A percentile compares a stretch with the other conserved stretches of the same genome.
These are phyloP conservation scores for Afroboletus lepidellus DNA, from an alignment of 1,284 basidiomycete species.

Conservation along the genomic window DNA sequence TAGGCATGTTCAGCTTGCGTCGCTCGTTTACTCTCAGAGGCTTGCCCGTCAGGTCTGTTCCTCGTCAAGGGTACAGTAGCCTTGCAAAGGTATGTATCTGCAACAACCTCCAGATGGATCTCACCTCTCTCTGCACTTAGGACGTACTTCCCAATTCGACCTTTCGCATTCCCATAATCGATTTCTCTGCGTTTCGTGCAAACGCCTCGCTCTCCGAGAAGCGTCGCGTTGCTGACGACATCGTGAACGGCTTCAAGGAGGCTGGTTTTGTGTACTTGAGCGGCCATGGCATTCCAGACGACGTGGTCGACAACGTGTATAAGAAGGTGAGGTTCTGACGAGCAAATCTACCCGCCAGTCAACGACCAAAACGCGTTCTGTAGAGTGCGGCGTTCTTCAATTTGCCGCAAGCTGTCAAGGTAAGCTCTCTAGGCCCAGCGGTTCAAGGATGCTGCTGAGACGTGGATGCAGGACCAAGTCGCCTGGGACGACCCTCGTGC, in stretches of 20 bases:
- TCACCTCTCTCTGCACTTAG: conserved; percentile 13
- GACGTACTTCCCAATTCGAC: conserved; percentile 28
- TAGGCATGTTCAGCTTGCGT: conserved; percentile 16
- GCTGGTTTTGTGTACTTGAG: conserved; percentile 75
- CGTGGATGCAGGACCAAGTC: conserved; percentile 46
- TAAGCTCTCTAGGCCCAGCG: conserved; percentile 19
- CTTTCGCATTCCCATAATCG: conserved; percentile 70
- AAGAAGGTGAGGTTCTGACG: conserved; percentile 46
- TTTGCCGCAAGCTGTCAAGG: conserved; percentile 64
- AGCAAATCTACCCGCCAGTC: neutral
- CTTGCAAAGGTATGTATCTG: conserved; percentile 25
- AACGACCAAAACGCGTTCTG: neutral
- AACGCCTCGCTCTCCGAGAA: conserved; percentile 54
- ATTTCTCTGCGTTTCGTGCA: conserved; percentile 67
- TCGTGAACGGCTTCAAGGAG: conserved; percentile 76
- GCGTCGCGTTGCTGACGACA: conserved; percentile 60
- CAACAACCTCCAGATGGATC: neutral
- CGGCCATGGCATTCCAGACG: conserved; percentile 62
- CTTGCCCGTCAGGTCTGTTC: conserved; percentile 1
- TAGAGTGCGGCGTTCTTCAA: conserved; percentile 76
- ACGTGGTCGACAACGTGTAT: conserved; percentile 56
- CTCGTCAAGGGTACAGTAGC: conserved; percentile 19
- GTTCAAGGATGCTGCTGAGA: neutral
- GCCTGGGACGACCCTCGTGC: conserved; percentile 81
- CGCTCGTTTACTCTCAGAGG: conserved; percentile 14